A percentile compares a stretch with the other conserved stretches of the same genome.
phyloP scores from a whole-genome alignment of 306 rosid species.

The Lathyrus tuberosus region DNA sequence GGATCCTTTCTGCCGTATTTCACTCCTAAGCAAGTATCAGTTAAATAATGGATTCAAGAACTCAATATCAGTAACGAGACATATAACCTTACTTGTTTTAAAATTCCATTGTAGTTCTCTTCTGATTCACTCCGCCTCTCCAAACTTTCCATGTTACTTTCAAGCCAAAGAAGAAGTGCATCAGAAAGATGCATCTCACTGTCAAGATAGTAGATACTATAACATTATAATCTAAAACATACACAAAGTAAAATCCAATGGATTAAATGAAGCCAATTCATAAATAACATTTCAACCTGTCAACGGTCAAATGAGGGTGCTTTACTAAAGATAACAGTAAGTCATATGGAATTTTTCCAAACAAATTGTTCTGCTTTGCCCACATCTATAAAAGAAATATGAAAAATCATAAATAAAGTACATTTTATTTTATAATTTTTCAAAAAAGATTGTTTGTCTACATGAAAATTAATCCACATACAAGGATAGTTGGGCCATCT shows the following conservation, averaged over 20 bases:
- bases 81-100: conserved; percentile 58
- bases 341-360: conserved; percentile 56
- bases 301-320: conserved; percentile 69
- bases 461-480: conserved; percentile 8
- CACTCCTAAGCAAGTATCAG: conserved; percentile 3
- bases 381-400: conserved; percentile 58
- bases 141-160: conserved; percentile 45
- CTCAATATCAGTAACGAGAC: conserved; percentile 34
- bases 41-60: conserved; percentile 18
- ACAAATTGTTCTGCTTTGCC: conserved; percentile 50
- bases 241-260: background rate
- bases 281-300: conserved; percentile 56
- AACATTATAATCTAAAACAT: conserved; percentile 40
- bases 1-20: conserved; percentile 22
- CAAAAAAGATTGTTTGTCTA: background rate
- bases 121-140: conserved; percentile 48
- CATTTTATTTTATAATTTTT: background rate
- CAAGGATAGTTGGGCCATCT: conserved; percentile 11
- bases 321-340: conserved; percentile 55
- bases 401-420: conserved; percentile 28
- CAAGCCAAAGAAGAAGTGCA: conserved; percentile 72
- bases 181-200: conserved; percentile 77
- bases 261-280: conserved; percentile 33
- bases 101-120: conserved; percentile 42
- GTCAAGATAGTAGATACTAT: conserved; percentile 45